These are phyloP conservation scores for Fusarium liriodendri DNA, from an alignment of 2,329 filamentous ascomycete genomes.

Conservation along the genomic window DNA sequence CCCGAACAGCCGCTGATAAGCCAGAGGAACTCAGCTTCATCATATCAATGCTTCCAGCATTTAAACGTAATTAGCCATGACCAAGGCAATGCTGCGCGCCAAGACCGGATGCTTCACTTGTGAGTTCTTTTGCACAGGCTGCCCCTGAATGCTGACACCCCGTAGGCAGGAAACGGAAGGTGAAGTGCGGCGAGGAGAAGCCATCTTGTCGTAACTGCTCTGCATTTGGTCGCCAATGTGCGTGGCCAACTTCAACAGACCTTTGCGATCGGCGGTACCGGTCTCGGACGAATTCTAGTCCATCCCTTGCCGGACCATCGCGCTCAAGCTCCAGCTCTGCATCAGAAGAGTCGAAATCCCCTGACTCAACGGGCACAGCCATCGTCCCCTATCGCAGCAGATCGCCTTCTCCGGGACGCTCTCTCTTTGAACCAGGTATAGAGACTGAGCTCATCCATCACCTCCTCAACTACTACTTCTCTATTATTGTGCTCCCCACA, in stretches of 20 bases:
- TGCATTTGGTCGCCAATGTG: not conserved
- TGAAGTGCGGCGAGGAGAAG: slow-evolving; percentile 11
- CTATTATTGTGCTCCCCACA: not conserved
- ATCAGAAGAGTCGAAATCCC: not conserved
- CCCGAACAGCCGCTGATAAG: not conserved
- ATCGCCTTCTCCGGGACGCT: not conserved
- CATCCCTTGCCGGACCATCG: not conserved
- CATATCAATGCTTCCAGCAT: not conserved
- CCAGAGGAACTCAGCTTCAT: not conserved
- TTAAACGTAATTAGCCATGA: not conserved
- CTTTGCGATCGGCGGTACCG: not conserved
- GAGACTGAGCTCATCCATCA: not conserved
- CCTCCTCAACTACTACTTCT: not conserved
- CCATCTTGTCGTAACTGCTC: slow-evolving; percentile 9
- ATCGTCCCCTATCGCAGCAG: not conserved
- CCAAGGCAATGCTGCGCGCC: not conserved
- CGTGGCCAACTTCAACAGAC: not conserved
- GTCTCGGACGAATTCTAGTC: not conserved
- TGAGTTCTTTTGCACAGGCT: not conserved
- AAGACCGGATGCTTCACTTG: not conserved
- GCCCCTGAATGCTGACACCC: not conserved
- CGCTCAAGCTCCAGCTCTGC: not conserved
- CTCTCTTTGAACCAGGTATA: not conserved
- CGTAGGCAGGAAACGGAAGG: not conserved
- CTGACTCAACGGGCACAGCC: not conserved